These are phyloP conservation scores for Cystofilobasidium bisporidii DNA, from an alignment of 768 basidiomycete species.

Conservation along the genomic window DNA sequence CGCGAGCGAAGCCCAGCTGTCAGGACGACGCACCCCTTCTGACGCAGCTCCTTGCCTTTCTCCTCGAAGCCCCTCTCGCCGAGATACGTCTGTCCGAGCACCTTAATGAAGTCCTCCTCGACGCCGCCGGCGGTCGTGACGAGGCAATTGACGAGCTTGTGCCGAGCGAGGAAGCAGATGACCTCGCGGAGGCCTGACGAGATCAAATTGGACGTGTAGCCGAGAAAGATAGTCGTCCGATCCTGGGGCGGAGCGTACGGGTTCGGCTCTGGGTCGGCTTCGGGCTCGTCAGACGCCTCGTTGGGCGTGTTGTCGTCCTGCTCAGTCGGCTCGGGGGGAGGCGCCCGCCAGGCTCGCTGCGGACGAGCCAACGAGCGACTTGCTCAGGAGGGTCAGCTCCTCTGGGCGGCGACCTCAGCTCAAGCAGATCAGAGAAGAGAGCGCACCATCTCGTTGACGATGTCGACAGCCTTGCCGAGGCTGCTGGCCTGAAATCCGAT, in stretches of 20 bases:
- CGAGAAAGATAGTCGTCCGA: constrained; percentile 79
- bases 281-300: not conserved
- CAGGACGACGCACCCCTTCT: constrained; percentile 48
- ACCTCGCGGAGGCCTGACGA: constrained; percentile 93
- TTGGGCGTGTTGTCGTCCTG: constrained; percentile 45
- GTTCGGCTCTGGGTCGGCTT: constrained; percentile 2
- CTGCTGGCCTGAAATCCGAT: constrained; percentile 98
- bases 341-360: constrained; percentile 68
- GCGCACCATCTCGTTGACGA: constrained; percentile 85
- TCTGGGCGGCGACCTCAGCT: not conserved
- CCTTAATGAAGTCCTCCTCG: constrained; percentile 99
- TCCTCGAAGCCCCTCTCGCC: constrained; percentile 72
- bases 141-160: constrained; percentile 75
- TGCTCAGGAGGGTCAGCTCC: not conserved
- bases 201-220: constrained; percentile 97
- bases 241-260: constrained; percentile 44
- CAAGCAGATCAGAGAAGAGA: not conserved
- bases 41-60: constrained; percentile 77
- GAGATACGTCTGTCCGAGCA: constrained; percentile 90
- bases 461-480: constrained; percentile 72
- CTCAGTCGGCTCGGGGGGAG: constrained; percentile 57
- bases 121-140: constrained; percentile 98
- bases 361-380: not conserved
- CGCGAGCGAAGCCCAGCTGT: not conserved
- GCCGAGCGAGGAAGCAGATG: constrained; percentile 81